Evolutionary conservation across 352 stramenopile genomes (phyloP).

Genomic region (Phytophthora tubulina): DNA sequence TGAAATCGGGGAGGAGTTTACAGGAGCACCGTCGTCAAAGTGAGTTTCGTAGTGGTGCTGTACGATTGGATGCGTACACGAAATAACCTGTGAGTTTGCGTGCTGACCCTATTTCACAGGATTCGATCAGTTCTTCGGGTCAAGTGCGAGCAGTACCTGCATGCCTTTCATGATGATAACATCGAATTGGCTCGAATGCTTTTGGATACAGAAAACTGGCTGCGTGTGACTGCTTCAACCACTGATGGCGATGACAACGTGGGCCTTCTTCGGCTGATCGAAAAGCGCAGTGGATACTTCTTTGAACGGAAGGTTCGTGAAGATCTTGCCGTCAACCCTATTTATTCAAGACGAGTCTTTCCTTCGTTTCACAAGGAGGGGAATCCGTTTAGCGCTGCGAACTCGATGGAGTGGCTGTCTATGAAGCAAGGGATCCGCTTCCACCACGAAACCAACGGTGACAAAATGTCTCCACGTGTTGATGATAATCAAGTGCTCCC

Average conservation of each 20-base stretch:
- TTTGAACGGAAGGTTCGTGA: slow-evolving; percentile 62
- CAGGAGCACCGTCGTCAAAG: slow-evolving; percentile 71
- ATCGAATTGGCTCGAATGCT: slow-evolving; percentile 86
- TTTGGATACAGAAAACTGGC: slow-evolving; percentile 87
- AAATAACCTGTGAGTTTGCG: slow-evolving; percentile 3
- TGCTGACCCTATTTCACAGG: slow-evolving; percentile 32
- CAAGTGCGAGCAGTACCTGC: slow-evolving; percentile 88
- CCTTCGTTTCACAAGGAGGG: slow-evolving; percentile 65
- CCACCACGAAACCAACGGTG: slow-evolving; percentile 42
- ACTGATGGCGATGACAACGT: slow-evolving; percentile 56
- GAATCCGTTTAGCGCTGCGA: slow-evolving; percentile 71
- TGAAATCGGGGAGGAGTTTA: slow-evolving; percentile 90
- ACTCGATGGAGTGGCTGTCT: slow-evolving; percentile 65
- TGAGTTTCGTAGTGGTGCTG: slow-evolving; percentile 38
- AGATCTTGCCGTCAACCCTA: slow-evolving; percentile 57
- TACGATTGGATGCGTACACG: not conserved
- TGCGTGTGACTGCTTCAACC: slow-evolving; percentile 66
- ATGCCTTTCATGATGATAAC: slow-evolving; percentile 85
- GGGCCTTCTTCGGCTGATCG: slow-evolving; percentile 70
- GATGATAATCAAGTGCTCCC: slow-evolving; percentile 34
- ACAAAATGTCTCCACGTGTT: slow-evolving; percentile 12
- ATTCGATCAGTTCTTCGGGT: slow-evolving; percentile 71
- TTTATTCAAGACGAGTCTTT: slow-evolving; percentile 78
- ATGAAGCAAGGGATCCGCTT: slow-evolving; percentile 69
- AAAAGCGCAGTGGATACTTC: slow-evolving; percentile 80